Evolutionary conservation across 1,284 basidiomycete species (phyloP).

Genomic region (Boletus smithii): DNA sequence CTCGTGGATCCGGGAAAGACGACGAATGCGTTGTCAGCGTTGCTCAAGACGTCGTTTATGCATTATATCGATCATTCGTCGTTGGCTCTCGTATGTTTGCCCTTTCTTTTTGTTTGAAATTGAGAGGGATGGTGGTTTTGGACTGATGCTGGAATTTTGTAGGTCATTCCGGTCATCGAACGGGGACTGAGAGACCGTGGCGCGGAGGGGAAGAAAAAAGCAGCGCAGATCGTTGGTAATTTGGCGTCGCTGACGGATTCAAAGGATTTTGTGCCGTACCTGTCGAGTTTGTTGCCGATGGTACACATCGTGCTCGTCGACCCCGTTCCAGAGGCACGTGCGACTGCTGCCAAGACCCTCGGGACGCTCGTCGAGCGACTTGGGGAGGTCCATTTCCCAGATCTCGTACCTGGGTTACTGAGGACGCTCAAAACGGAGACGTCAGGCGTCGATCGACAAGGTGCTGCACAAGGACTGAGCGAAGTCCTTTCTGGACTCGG

Average conservation of each 20-base stretch:
- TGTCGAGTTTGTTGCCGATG: constrained; percentile 84
- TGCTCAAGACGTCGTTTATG: constrained; percentile 94
- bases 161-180: constrained; percentile 96
- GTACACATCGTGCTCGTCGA: constrained; percentile 92
- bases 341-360: constrained; percentile 96
- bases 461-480: constrained; percentile 95
- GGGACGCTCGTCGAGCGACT: constrained; percentile 95
- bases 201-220: constrained; percentile 93
- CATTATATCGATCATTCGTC: constrained; percentile 99
- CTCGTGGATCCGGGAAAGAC: constrained; percentile 96
- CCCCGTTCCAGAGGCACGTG: constrained; percentile 95
- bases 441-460: constrained; percentile 94
- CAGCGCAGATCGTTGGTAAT: constrained; percentile 96
- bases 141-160: not conserved
- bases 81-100: constrained; percentile 77
- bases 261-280: constrained; percentile 96
- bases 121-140: no score
- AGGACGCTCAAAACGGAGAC: constrained; percentile 91
- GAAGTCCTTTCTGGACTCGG: constrained; percentile 95
- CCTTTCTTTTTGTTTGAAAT: not conserved
- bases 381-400: constrained; percentile 94
- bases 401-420: constrained; percentile 88
- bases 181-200: constrained; percentile 90
- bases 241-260: constrained; percentile 92
- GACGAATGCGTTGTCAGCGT: constrained; percentile 73